Evolutionary conservation across 1,284 basidiomycete genomes (phyloP).

Genomic region (Ceratobasidium sp.): DNA sequence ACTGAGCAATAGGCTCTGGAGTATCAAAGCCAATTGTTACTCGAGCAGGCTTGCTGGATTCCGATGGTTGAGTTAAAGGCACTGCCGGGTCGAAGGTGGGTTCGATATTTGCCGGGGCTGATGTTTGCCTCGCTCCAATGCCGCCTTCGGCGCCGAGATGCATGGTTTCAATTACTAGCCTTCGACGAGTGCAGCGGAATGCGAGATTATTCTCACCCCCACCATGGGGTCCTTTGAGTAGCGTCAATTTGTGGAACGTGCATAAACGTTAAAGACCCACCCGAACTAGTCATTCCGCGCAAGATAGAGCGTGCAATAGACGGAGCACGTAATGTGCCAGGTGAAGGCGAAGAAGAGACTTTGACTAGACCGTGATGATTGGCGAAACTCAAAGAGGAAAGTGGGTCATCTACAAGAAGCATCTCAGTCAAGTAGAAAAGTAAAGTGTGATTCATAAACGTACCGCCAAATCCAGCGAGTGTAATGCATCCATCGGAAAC

Average conservation of each 20-base stretch:
- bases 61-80: not conserved
- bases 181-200: constrained; percentile 89
- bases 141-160: constrained; percentile 94
- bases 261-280: constrained; percentile 51
- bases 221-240: constrained; percentile 51
- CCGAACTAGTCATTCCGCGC: constrained; percentile 56
- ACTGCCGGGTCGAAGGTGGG: not conserved
- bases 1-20: constrained; percentile 23
- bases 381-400: constrained; percentile 71
- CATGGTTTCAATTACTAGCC: constrained; percentile 88
- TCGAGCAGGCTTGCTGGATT: constrained; percentile 6
- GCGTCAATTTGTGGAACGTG: constrained; percentile 33
- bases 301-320: constrained; percentile 79
- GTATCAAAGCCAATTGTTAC: constrained; percentile 15
- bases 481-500: constrained; percentile 75
- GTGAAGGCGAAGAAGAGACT: constrained; percentile 73
- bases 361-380: constrained; percentile 83
- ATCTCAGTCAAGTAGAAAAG: constrained; percentile 31
- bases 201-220: constrained; percentile 93
- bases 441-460: constrained; percentile 45
- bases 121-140: constrained; percentile 82
- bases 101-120: constrained; percentile 48
- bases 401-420: constrained; percentile 63
- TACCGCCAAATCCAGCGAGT: constrained; percentile 81
- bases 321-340: constrained; percentile 70